Conservation (phyloP, 495 filamentous ascomycete genomes). For the Tetracladium setigerum region DNA sequence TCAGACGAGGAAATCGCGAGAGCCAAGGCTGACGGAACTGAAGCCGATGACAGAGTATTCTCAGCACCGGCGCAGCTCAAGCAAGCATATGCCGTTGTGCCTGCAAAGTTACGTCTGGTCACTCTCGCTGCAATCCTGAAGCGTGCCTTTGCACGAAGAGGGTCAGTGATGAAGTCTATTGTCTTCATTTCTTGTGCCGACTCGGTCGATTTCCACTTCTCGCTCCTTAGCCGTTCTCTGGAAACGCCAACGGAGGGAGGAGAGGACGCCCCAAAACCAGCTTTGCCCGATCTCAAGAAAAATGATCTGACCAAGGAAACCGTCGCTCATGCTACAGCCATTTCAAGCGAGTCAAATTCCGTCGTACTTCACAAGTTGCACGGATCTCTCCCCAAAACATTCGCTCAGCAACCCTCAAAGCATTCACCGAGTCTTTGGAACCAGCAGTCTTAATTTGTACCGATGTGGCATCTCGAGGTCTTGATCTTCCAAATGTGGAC, state of each 20-base stretch:
- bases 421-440: constrained; percentile 59
- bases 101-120: constrained; percentile 83
- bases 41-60: constrained; percentile 52
- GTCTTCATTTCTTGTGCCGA: constrained; percentile 96
- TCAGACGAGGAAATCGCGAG: constrained; percentile 37
- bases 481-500: constrained; percentile 91
- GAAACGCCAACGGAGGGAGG: constrained; percentile 12
- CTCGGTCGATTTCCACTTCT: constrained; percentile 92
- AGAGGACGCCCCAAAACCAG: constrained; percentile 2
- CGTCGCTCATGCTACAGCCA: constrained; percentile 38
- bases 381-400: constrained; percentile 84
- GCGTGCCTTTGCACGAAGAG: constrained; percentile 75
- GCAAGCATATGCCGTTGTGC: constrained; percentile 78
- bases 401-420: constrained; percentile 73
- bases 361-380: constrained; percentile 82
- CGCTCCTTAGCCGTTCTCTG: constrained; percentile 59
- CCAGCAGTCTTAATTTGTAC: constrained; percentile 83
- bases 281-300: constrained; percentile 8
- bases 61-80: constrained; percentile 88
- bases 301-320: constrained; percentile 37
- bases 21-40: constrained; percentile 23
- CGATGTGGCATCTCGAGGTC: constrained; percentile 87
- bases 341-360: constrained; percentile 34
- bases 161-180: constrained; percentile 88
- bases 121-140: constrained; percentile 77